Conservation (phyloP, 2,329 filamentous ascomycete species). For the Leptographium lundbergii region DNA sequence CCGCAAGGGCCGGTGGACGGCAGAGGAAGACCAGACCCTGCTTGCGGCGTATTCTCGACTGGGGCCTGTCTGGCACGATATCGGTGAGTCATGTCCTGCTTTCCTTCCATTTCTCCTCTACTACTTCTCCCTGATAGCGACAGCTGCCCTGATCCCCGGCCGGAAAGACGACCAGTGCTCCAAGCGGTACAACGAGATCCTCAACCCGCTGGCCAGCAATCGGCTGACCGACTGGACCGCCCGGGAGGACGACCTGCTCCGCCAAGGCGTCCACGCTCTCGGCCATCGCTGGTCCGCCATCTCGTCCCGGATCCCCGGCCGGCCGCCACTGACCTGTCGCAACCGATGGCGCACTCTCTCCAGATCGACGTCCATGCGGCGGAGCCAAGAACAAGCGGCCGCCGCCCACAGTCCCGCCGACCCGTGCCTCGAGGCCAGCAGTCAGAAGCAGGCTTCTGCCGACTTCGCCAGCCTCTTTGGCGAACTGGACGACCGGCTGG, state of each 20-base stretch:
- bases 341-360: constrained; percentile 3
- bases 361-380: neutral
- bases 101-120: neutral
- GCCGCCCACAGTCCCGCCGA: neutral
- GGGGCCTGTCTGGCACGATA: neutral
- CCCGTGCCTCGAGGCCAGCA: no score
- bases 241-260: neutral
- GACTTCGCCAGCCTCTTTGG: neutral
- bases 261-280: neutral
- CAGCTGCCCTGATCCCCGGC: constrained; percentile 3
- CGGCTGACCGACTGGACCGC: constrained; percentile 1
- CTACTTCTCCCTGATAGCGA: neutral
- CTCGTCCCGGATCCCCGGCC: neutral
- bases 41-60: neutral
- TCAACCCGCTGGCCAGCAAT: constrained; percentile 1
- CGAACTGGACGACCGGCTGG: neutral
- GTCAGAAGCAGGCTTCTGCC: no score
- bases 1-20: constrained; percentile 2
- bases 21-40: constrained; percentile 3
- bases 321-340: constrained; percentile 3
- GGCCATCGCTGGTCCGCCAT: constrained; percentile 4
- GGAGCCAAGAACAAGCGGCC: neutral
- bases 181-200: constrained; percentile 7
- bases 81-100: no score
- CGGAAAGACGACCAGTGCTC: constrained; percentile 6